Evolutionary conservation across 345 rosid species (phyloP), one percentile per base, ranked within the genome.

Genomic region (Rhizophora mangle): DNA sequence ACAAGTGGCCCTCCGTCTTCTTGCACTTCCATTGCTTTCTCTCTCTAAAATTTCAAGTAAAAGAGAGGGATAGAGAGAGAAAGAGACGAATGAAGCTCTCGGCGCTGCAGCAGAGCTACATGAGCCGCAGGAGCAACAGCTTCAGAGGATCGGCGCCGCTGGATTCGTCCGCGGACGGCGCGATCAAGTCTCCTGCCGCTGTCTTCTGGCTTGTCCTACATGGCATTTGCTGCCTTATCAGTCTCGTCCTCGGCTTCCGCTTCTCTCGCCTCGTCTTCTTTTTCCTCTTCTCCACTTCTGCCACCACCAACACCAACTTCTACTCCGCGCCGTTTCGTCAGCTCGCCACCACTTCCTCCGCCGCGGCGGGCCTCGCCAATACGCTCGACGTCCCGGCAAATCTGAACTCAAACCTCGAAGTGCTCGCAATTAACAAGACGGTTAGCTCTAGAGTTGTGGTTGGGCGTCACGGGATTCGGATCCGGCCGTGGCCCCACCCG

Each of bases 401-500:
- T 57, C 75, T 83, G 34, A 56, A 26, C 27, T 60, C 22, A 0
- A 72, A 68, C 76, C 69, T 71, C 5, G 78, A 70, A 55, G 53
- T 62, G 6, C 78, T 84, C 20, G 62, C 63, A 22, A 27, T 67
- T 20, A 79, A 82, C 85, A 74, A 39, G 47, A 83, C 91, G n/a
- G 60, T 68, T 60, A 85, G 78, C 70, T 90, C 98, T 5, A 74
- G 97, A 30, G 98, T 96, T 10, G 87, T 90, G 9, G 99, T 92
- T 0, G 99, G 99, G 18, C 85, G 99, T 39, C 99, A 96, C 67
- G 99, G 99, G 86, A 96, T 96, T 89, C 90, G 97, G 88, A 92
- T 96, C 89, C 94, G 99, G 54, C 96, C 98, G 3, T 96, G 98
- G 99, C 99, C 99, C 19, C 99, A 92, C 62, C 99, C 99, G 59